Conservation (phyloP, 2,329 filamentous ascomycete genomes). For the Pseudogymnoascus sp. region DNA sequence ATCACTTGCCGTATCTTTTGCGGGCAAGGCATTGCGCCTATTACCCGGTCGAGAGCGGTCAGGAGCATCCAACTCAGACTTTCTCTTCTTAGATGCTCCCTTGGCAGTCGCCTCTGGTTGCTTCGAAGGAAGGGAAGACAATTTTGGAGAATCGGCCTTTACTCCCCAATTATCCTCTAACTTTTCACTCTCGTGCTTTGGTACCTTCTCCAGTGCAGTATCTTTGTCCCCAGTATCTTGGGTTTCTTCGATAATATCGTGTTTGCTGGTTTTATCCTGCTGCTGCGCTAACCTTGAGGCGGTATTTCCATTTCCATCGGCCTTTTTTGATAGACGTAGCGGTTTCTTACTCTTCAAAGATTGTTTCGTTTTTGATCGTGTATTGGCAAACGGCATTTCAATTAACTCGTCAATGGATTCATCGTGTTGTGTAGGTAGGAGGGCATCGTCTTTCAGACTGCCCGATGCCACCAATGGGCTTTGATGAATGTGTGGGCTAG, state of each 20-base stretch:
- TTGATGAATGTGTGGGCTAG: neutral
- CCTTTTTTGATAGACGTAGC: neutral
- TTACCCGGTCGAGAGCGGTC: neutral
- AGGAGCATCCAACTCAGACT: neutral
- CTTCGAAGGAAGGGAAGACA: neutral
- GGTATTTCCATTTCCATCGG: neutral
- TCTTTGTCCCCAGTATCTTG: neutral
- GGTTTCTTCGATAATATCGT: neutral
- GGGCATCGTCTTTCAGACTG: neutral
- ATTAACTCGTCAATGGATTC: neutral
- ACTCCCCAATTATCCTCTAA: neutral
- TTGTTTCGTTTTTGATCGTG: neutral
- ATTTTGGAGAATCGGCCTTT: neutral
- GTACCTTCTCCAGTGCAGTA: neutral
- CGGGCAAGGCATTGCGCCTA: neutral
- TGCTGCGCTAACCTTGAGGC: neutral
- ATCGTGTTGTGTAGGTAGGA: neutral
- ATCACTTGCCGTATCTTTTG: neutral
- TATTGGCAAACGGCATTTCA: neutral
- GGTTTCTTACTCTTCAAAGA: constrained; percentile 1
- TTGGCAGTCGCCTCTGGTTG: too few species aligned
- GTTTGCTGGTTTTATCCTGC: neutral
- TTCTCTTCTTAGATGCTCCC: neutral
- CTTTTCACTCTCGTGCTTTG: neutral
- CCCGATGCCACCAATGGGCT: neutral